Base-by-base conservation (phyloP, 2,329 filamentous ascomycete species). In the Akanthomyces lecanii region DNA sequence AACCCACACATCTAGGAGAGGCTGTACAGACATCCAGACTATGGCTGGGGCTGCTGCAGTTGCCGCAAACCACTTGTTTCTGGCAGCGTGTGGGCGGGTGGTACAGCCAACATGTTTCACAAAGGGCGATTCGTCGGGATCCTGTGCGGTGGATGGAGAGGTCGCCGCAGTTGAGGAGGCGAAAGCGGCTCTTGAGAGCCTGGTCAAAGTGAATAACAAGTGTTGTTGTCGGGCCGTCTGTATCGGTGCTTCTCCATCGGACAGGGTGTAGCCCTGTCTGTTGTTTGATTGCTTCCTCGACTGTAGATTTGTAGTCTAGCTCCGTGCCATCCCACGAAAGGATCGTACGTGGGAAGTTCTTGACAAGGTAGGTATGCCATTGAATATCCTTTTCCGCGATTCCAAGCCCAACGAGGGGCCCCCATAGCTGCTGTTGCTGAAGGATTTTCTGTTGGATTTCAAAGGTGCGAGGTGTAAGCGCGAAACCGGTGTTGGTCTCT, bases 361-460 rank as follows among this genome's bases (percentile, higher is more conserved):
- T 56, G 5, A 62, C 30, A 4, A 55, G 44, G 4, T 57, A 62
- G 4, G 44, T 62, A 5, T 56, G 45, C 61, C 52, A 62, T 50
- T 62, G 21, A 16, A 51, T 62, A 16, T 62, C 52, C 11, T 36
- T 56, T 30, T 62, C 61, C 6, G 52, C 52, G 28, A 50, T 25
- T 38, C 42, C 12, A 1, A 44, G 52, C 23, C 42, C 42, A n/a
- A 56, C n/a, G 4, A 38, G 3, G 21, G 60, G 52, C 5, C 60
- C 40, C 51, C 42, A 62, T 4, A 23, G 18, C 21, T 55, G 60
- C 40, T 62, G 59, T 12, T 62, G 11, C 28, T 53, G 28, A 4
- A 62, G 12, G 11, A 62, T 47, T 12, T 45, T 38, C 21, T 55
- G 38, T 21, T 55, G 50, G 50, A 55, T 54, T 30, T 44, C 38